A percentile compares a stretch with the other conserved stretches of the same genome.
Evolutionary conservation across 2,329 filamentous ascomycete genomes (phyloP).

Genomic region (Lachnellula occidentalis): DNA sequence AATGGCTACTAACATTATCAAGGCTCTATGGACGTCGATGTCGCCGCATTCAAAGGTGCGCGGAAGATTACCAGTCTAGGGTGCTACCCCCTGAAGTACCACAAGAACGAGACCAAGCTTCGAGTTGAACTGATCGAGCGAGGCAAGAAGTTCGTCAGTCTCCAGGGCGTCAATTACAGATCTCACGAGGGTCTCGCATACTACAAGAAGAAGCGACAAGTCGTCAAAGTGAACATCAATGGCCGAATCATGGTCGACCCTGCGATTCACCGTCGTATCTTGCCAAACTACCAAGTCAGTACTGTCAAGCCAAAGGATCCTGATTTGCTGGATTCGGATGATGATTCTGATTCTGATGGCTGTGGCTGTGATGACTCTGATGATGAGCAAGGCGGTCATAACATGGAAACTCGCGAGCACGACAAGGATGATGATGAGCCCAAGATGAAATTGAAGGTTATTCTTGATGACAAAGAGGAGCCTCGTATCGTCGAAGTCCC

Average conservation of each 20-base stretch:
- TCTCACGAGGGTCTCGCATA: constrained; percentile 81
- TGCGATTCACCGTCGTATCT: constrained; percentile 73
- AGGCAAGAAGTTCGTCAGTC: constrained; percentile 74
- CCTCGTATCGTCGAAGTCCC: constrained; percentile 48
- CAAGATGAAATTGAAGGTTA: constrained; percentile 32
- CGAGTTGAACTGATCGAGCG: constrained; percentile 66
- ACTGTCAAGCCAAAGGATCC: constrained; percentile 67
- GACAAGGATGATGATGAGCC: constrained; percentile 26
- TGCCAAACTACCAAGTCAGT: constrained; percentile 79
- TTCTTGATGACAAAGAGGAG: constrained; percentile 44
- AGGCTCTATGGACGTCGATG: constrained; percentile 57
- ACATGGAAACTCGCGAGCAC: constrained; percentile 16
- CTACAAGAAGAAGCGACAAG: constrained; percentile 69
- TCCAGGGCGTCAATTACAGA: constrained; percentile 80
- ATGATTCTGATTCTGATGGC: constrained; percentile 37
- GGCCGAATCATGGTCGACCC: constrained; percentile 86
- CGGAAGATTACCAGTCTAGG: constrained; percentile 75
- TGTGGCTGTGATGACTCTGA: constrained; percentile 36
- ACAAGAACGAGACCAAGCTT: constrained; percentile 63
- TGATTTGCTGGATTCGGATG: constrained; percentile 49
- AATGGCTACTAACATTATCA: constrained; percentile 6
- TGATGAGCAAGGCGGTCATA: constrained; percentile 25
- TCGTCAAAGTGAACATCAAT: constrained; percentile 78
- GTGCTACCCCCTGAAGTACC: constrained; percentile 74
- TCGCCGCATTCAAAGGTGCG: constrained; percentile 72